Conservation (phyloP, 805 yeast genomes). For the Wickerhamomyces subpelliculosus region DNA sequence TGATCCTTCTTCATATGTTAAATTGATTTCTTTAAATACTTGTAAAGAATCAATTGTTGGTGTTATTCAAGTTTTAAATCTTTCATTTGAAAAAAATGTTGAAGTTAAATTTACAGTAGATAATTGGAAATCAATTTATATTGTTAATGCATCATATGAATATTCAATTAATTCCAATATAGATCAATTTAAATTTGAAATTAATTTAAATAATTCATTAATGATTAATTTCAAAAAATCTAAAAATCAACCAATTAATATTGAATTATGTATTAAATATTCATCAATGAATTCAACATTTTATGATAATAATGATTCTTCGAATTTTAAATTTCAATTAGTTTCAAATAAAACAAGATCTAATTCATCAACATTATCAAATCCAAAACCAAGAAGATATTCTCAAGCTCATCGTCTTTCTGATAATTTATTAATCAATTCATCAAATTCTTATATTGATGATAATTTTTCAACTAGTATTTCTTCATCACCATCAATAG, state of each 20-base stretch:
- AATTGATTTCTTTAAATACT: constrained; percentile 30
- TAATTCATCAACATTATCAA: background rate
- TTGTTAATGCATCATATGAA: constrained; percentile 24
- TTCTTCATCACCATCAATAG: constrained; percentile 3
- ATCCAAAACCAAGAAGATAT: background rate
- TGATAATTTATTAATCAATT: too few species aligned
- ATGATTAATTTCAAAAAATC: constrained; percentile 10
- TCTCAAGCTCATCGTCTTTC: too few species aligned
- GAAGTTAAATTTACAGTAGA: constrained; percentile 43
- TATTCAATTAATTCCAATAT: constrained; percentile 18
- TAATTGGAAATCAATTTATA: constrained; percentile 42
- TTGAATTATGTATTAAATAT: constrained; percentile 32
- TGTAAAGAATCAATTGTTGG: constrained; percentile 38
- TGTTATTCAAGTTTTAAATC: constrained; percentile 31
- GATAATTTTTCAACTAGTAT: constrained; percentile 10
- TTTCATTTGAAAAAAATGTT: constrained; percentile 32
- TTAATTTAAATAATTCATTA: constrained; percentile 30
- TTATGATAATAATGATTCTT: constrained; percentile 35
- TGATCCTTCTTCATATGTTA: constrained; percentile 24
- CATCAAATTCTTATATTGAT: constrained; percentile 1
- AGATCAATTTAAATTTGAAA: constrained; percentile 42
- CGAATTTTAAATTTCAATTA: constrained; percentile 30
- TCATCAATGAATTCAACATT: constrained; percentile 21
- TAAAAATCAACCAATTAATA: constrained; percentile 15
- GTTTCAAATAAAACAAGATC: constrained; percentile 9